Conservation (phyloP, 352 stramenopile species). For the Phytophthora melonis region DNA sequence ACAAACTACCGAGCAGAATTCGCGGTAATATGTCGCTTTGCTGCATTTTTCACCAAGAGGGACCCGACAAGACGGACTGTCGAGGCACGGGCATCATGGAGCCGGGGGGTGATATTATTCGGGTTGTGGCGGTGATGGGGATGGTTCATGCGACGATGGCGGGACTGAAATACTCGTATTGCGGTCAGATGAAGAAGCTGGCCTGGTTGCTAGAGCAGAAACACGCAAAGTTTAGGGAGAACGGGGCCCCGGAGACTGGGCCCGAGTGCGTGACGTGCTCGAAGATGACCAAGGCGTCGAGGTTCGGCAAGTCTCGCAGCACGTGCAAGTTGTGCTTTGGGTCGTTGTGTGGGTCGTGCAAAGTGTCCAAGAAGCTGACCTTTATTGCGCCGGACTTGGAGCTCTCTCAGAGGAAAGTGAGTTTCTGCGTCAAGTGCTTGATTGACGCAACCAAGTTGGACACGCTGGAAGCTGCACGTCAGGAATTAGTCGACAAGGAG, state of each 20-base stretch:
- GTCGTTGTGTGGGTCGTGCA: constrained; percentile 22
- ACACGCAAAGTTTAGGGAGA: background rate
- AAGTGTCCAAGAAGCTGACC: constrained; percentile 35
- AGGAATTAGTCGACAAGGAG: constrained; percentile 26
- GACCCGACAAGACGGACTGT: background rate
- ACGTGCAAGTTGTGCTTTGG: constrained; percentile 36
- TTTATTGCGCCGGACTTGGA: constrained; percentile 35
- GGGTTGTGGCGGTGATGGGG: background rate
- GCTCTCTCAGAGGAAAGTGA: constrained; percentile 30
- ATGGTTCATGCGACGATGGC: background rate
- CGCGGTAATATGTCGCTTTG: background rate
- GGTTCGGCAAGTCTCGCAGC: constrained; percentile 9
- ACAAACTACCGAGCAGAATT: background rate
- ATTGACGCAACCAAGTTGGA: constrained; percentile 26
- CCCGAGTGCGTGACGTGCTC: constrained; percentile 28
- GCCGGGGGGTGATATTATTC: background rate
- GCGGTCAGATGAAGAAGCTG: constrained; percentile 64
- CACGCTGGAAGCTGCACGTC: constrained; percentile 25
- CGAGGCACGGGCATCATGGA: background rate
- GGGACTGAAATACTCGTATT: constrained; percentile 9
- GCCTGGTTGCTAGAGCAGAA: constrained; percentile 40
- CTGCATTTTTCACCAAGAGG: background rate
- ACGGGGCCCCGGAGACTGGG: background rate
- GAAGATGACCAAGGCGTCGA: constrained; percentile 15
- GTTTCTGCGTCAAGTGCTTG: constrained; percentile 45